These are phyloP conservation scores for Fraxinus platypoda DNA, from an alignment of 305 asterid genomes.

Conservation along the genomic window DNA sequence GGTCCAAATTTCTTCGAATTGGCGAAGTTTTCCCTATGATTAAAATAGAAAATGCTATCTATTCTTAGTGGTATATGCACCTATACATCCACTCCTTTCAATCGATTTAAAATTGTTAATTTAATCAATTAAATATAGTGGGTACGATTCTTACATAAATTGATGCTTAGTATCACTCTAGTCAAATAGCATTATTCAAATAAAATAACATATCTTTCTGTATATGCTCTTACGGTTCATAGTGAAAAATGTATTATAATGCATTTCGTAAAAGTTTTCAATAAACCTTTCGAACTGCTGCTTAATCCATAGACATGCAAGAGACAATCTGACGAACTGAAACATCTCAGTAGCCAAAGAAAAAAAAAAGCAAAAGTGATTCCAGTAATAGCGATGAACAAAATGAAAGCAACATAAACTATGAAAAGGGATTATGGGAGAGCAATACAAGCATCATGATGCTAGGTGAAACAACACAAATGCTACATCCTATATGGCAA, in stretches of 20 bases:
- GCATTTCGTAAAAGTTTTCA: background rate
- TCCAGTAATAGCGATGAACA: background rate
- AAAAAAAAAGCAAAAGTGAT: no score
- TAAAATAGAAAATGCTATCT: no score
- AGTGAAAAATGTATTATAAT: background rate
- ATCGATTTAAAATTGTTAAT: background rate
- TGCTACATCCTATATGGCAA: no score
- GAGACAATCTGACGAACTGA: background rate
- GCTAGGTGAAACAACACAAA: no score
- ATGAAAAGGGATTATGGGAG: background rate
- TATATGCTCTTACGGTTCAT: no score
- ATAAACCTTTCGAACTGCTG: background rate
- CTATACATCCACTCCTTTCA: background rate
- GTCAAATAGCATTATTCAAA: no score
- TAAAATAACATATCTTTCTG: no score
- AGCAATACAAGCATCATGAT: background rate
- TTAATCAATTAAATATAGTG: background rate
- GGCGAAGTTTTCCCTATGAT: background rate
- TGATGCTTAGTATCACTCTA: no score
- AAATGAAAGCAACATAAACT: background rate
- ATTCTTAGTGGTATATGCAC: background rate
- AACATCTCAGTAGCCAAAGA: background rate
- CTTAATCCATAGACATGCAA: no score
- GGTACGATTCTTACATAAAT: background rate
- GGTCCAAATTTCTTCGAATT: no score